Base-by-base conservation (phyloP, 2,329 filamentous ascomycete genomes). In the Cercospora sp. region DNA sequence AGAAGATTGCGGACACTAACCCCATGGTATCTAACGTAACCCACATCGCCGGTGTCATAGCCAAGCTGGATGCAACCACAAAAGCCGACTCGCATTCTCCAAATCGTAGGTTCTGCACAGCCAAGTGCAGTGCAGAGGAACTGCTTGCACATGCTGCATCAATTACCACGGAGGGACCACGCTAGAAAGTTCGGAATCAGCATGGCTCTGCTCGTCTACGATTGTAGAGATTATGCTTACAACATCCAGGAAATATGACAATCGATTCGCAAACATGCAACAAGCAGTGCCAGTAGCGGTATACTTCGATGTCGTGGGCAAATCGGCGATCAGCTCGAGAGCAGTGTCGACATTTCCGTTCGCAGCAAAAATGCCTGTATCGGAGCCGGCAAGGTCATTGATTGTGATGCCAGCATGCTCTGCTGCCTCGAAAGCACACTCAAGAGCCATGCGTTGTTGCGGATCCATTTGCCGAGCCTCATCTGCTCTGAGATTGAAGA, bases 331-430 rank as follows among this genome's bases (percentile, higher is more conserved):
- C 1, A n/a, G 10, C 2, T 30, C 10, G n/a, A n/a, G 34, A 28
- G 24, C 60, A 32, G 12, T 26, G 1, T 63, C 61, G 1, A 18
- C 12, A 7, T 13, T 28, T 63, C 53, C 45, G 16, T 45, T 55
- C 7, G 69, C 72, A 10, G 70, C 66, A 37, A 66, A 71, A 5
- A 71, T 68, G 13, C 68, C 65, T 2, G 63, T 65, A 10, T 67
- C 34, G 13, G 61, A 40, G 40, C 68, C 70, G 28, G 65, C 66
- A 8, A 70, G 28, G 7, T 32, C 59, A 18, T 51, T 34, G 12
- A 70, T 45, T 8, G 43, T n/a, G 5, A 65, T 61, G 12, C 70
- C 70, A 5, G 94, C 91, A 13, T 70, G 57, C 13, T 69, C 65
- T 3, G 53, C 26, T 21, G 53, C 53, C 30, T 67, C 61, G 28